Evolutionary conservation across 768 basidiomycete genomes (phyloP).

Genomic region (Bullera alba): DNA sequence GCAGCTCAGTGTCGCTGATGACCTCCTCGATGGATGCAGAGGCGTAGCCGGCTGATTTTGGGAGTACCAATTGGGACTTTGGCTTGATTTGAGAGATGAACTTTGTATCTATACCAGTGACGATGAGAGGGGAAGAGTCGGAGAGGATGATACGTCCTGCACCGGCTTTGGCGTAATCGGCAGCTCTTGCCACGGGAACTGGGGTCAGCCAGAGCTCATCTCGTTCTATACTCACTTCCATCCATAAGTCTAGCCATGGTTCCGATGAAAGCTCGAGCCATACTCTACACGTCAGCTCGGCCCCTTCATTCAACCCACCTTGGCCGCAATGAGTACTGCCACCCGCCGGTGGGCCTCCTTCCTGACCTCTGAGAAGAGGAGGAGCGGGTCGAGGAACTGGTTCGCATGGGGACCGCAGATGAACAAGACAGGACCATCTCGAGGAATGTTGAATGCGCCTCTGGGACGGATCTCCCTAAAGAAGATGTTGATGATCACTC

Average conservation of each 20-base stretch:
- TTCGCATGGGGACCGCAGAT: conserved; percentile 89
- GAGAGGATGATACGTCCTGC: conserved; percentile 66
- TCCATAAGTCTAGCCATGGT: conserved; percentile 75
- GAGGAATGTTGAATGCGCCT: conserved; percentile 89
- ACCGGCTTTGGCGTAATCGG: conserved; percentile 72
- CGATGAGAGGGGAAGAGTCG: conserved; percentile 66
- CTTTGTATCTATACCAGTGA: conserved; percentile 71
- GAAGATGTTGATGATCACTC: conserved; percentile 78
- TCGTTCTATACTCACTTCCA: conserved; percentile 59
- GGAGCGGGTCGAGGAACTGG: conserved; percentile 86
- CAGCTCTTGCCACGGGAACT: conserved; percentile 87
- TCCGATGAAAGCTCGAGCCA: conserved; percentile 72
- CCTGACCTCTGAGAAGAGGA: conserved; percentile 76
- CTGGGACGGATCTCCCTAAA: conserved; percentile 90
- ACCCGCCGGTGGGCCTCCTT: conserved; percentile 74
- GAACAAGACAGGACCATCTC: conserved; percentile 83
- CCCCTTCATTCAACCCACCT: conserved; percentile 39
- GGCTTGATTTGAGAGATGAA: conserved; percentile 66
- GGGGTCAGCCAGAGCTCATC: not conserved
- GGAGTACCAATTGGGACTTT: conserved; percentile 53
- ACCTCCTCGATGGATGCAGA: conserved; percentile 81
- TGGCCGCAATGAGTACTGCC: conserved; percentile 80
- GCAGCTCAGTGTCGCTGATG: conserved; percentile 74
- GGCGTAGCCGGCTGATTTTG: conserved; percentile 67
- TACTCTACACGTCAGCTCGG: conserved; percentile 50